A percentile compares a stretch with the other conserved stretches of the same genome.
These are phyloP conservation scores for Lipomyces mesembrius DNA, from an alignment of 805 yeast species.

Conservation along the genomic window DNA sequence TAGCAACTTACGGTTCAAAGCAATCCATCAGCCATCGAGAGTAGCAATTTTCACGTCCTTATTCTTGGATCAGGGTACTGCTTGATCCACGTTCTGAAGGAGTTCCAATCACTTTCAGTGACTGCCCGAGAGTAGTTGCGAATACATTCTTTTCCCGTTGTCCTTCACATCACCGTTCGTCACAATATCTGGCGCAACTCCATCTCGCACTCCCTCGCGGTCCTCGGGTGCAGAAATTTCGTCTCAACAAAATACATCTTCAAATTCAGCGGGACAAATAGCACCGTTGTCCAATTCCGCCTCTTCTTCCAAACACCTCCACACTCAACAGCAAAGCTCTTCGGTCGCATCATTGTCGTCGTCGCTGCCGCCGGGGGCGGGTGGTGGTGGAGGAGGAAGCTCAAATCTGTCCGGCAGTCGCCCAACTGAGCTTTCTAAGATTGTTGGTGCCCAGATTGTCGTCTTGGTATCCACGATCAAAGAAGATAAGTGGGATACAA, in stretches of 20 bases:
- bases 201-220: conserved; percentile 15
- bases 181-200: conserved; percentile 17
- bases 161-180: conserved; percentile 6
- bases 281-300: conserved; percentile 10
- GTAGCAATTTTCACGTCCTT: background rate
- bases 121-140: conserved; percentile 5
- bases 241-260: conserved; percentile 11
- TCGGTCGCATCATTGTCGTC: conserved; percentile 14
- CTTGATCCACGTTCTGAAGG: background rate
- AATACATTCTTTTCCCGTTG: background rate
- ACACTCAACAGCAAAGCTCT: conserved; percentile 19
- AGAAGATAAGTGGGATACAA: conserved; percentile 49
- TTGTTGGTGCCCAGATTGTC: conserved; percentile 58
- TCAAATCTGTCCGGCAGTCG: conserved; percentile 23
- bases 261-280: conserved; percentile 5
- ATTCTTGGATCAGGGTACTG: background rate
- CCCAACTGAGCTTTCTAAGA: conserved; percentile 41
- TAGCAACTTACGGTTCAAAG: background rate
- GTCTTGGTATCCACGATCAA: conserved; percentile 55
- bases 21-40: background rate
- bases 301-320: conserved; percentile 18
- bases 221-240: conserved; percentile 12
- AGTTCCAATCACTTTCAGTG: background rate
- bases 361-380: conserved; percentile 19
- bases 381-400: conserved; percentile 29